These are phyloP conservation scores for Porphyridium purpureum DNA, from an alignment of 23 red algal genomes.

Conservation along the genomic window DNA sequence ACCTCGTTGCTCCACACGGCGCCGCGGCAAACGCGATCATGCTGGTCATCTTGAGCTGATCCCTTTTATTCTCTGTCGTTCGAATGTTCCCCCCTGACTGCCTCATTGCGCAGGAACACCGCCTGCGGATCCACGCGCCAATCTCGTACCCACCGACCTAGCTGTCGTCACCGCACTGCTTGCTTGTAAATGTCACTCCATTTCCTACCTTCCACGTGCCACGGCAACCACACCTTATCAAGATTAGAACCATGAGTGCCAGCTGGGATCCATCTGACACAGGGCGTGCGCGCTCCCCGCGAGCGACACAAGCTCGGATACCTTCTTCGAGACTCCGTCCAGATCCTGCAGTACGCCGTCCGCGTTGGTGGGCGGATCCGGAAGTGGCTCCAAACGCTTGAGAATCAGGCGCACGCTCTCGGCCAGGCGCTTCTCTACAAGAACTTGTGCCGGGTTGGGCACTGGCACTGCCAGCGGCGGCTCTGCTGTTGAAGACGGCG, in stretches of 20 bases:
- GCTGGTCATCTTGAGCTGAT: no score
- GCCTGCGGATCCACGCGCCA: no score
- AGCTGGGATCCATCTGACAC: constrained; percentile 43
- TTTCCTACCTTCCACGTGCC: no score
- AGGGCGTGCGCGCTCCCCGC: constrained; percentile 1
- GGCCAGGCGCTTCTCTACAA: constrained; percentile 1
- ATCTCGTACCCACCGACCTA: no score
- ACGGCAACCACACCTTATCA: no score
- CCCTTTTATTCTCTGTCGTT: no score
- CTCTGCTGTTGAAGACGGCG: neutral
- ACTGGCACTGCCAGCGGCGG: neutral
- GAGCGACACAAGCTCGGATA: constrained; percentile 7
- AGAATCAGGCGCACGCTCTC: neutral
- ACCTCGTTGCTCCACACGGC: no score
- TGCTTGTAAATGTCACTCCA: no score
- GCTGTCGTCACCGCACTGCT: no score
- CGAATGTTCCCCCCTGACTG: no score
- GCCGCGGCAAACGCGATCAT: no score
- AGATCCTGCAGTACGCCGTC: constrained; percentile 9
- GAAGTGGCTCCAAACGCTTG: neutral
- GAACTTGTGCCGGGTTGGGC: neutral
- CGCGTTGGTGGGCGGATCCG: neutral
- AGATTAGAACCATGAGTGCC: constrained; percentile 68
- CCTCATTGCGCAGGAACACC: no score
- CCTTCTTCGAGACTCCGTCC: constrained; percentile 13